A percentile compares a stretch with the other conserved stretches of the same genome.
phyloP scores from a whole-genome alignment of 2,329 filamentous ascomycete species.

The Ascochyta rabiei region DNA sequence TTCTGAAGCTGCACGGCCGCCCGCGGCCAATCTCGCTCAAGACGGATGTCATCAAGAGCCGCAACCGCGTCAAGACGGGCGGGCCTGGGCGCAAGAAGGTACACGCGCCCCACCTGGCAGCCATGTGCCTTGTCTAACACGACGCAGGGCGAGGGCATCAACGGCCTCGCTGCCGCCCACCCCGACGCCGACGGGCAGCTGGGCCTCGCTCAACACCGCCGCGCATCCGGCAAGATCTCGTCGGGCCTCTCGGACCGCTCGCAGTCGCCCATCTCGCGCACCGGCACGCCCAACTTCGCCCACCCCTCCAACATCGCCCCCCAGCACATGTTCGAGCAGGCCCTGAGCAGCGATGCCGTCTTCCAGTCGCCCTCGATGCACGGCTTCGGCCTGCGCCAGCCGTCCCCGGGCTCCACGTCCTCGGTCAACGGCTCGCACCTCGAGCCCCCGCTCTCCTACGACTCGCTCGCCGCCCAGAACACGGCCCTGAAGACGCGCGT shows the following conservation, averaged over 20 bases:
- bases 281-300: slow-evolving; percentile 76
- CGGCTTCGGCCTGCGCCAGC: slow-evolving; percentile 49
- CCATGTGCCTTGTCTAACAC: slow-evolving; percentile 7
- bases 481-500: slow-evolving; percentile 92
- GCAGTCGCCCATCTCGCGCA: slow-evolving; percentile 80
- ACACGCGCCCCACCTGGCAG: slow-evolving; percentile 30
- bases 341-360: slow-evolving; percentile 68
- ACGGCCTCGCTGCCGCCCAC: slow-evolving; percentile 63
- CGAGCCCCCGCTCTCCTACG: slow-evolving; percentile 77
- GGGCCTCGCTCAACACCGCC: slow-evolving; percentile 64
- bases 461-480: slow-evolving; percentile 80
- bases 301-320: slow-evolving; percentile 69
- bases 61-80: slow-evolving; percentile 93
- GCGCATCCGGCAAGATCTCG: slow-evolving; percentile 72
- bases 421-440: slow-evolving; percentile 66
- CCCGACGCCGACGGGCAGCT: slow-evolving; percentile 63
- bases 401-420: slow-evolving; percentile 65
- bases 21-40: slow-evolving; percentile 94
- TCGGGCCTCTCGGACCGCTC: slow-evolving; percentile 77
- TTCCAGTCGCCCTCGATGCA: slow-evolving; percentile 64
- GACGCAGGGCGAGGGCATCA: slow-evolving; percentile 44
- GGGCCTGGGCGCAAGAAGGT: slow-evolving; percentile 85
- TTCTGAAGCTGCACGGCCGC: slow-evolving; percentile 94
- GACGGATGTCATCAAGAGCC: slow-evolving; percentile 99
- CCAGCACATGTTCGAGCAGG: slow-evolving; percentile 79